phyloP scores from a whole-genome alignment of 2,329 filamentous ascomycete genomes.

The Paradendryphiella salina region DNA sequence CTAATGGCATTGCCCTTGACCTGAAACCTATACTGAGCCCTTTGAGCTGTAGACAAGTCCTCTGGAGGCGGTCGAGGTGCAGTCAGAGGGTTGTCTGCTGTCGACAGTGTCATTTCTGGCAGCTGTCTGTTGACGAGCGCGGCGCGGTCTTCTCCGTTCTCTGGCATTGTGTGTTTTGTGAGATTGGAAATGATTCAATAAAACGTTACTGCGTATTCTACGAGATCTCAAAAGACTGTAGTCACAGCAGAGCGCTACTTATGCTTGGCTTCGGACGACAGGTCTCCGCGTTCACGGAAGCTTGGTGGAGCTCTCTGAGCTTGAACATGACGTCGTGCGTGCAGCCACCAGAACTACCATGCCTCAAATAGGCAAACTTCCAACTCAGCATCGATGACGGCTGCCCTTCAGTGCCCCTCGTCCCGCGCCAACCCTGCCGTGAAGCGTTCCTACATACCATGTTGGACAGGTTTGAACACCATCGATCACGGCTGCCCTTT shows the following conservation, averaged over 20 bases:
- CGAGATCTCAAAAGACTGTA: no score
- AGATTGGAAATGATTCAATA: not conserved
- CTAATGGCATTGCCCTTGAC: constrained; percentile 59
- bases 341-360: not conserved
- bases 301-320: constrained; percentile 12
- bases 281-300: constrained; percentile 12
- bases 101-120: constrained; percentile 56
- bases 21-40: constrained; percentile 55
- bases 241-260: not conserved
- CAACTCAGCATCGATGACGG: not conserved
- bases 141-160: constrained; percentile 47
- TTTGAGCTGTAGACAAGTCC: constrained; percentile 47
- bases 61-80: constrained; percentile 51
- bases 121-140: constrained; percentile 51
- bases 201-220: not conserved
- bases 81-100: constrained; percentile 50
- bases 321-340: constrained; percentile 17
- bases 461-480: not conserved
- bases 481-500: not conserved
- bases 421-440: not conserved
- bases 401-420: constrained; percentile 1
- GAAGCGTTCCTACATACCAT: not conserved
- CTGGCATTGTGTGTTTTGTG: constrained; percentile 33
- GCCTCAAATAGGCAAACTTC: constrained; percentile 2
- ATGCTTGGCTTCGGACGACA: constrained; percentile 17